A percentile compares a stretch with the other conserved stretches of the same genome.
These are phyloP conservation scores for Ustilago bromivora DNA, from an alignment of 1,284 basidiomycete genomes.

Conservation along the genomic window DNA sequence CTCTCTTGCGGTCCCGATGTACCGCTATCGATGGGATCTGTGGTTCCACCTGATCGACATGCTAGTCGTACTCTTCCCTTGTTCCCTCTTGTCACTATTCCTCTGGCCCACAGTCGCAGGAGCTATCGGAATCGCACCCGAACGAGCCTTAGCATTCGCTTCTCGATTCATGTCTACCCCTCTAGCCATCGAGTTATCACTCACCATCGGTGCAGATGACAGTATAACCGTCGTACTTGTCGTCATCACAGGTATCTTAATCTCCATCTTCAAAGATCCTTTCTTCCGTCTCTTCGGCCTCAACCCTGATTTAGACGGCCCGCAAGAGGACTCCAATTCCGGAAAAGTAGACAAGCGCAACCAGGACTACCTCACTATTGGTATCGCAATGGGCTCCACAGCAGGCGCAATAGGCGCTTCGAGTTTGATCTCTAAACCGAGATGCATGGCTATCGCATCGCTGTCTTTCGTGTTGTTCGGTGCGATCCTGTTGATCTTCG, in stretches of 20 bases:
- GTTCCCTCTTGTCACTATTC: constrained; percentile 50
- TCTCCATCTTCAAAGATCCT: constrained; percentile 59
- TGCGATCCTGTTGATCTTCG: constrained; percentile 53
- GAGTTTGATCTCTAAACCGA: constrained; percentile 51
- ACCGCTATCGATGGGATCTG: constrained; percentile 58
- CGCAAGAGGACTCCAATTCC: neutral
- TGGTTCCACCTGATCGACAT: constrained; percentile 45
- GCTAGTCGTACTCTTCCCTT: constrained; percentile 51
- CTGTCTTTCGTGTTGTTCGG: constrained; percentile 61
- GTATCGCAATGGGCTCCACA: constrained; percentile 60
- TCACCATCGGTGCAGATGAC: constrained; percentile 58
- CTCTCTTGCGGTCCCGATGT: constrained; percentile 60
- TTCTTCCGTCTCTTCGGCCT: constrained; percentile 55
- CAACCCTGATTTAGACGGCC: constrained; percentile 22
- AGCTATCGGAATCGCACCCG: constrained; percentile 45
- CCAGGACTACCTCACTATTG: constrained; percentile 53
- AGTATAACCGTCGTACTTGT: constrained; percentile 61
- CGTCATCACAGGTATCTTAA: constrained; percentile 62
- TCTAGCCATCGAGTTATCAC: constrained; percentile 58
- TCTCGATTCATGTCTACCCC: constrained; percentile 61
- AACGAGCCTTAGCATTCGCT: constrained; percentile 51
- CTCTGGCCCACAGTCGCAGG: constrained; percentile 52
- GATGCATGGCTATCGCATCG: constrained; percentile 58
- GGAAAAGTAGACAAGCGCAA: neutral
- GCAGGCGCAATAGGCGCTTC: constrained; percentile 61